Percentiles rank a stretch among this genome's conserved stretches.
Evolutionary conservation across 805 yeast genomes (phyloP).

Genomic region (Teunomyces cretensis): DNA sequence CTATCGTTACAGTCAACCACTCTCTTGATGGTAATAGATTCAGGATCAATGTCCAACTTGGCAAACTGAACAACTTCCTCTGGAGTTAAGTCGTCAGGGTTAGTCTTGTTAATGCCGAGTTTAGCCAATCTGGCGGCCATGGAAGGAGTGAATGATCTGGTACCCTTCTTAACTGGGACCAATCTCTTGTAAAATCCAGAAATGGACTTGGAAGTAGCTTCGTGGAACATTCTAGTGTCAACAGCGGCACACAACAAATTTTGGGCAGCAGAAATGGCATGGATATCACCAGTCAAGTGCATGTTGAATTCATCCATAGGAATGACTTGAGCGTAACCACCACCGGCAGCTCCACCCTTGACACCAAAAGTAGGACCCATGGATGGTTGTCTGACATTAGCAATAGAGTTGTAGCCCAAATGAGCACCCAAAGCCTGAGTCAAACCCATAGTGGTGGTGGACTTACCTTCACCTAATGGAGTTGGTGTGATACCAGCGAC

Average conservation of each 20-base stretch:
- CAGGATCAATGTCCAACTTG: slow-evolving; percentile 85
- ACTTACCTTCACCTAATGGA: slow-evolving; percentile 96
- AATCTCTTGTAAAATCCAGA: slow-evolving; percentile 78
- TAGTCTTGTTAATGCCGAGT: slow-evolving; percentile 76
- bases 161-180: slow-evolving; percentile 83
- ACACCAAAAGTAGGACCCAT: slow-evolving; percentile 99
- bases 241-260: slow-evolving; percentile 94
- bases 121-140: slow-evolving; percentile 74
- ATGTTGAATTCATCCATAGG: slow-evolving; percentile 99
- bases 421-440: slow-evolving; percentile 97
- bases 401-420: slow-evolving; percentile 76
- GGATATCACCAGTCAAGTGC: slow-evolving; percentile 97
- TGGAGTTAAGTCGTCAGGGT: slow-evolving; percentile 75
- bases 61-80: slow-evolving; percentile 78
- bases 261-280: slow-evolving; percentile 92
- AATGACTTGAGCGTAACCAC: slow-evolving; percentile 95
- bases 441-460: slow-evolving; percentile 93
- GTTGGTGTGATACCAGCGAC: slow-evolving; percentile 99
- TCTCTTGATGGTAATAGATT: slow-evolving; percentile 85
- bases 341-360: slow-evolving; percentile 99
- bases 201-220: slow-evolving; percentile 75
- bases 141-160: slow-evolving; percentile 72
- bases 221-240: slow-evolving; percentile 97
- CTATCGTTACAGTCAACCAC: slow-evolving; percentile 95
- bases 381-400: slow-evolving; percentile 95